phyloP scores from a whole-genome alignment of 352 stramenopile genomes.

The Phytophthora macrochlamydospora region DNA sequence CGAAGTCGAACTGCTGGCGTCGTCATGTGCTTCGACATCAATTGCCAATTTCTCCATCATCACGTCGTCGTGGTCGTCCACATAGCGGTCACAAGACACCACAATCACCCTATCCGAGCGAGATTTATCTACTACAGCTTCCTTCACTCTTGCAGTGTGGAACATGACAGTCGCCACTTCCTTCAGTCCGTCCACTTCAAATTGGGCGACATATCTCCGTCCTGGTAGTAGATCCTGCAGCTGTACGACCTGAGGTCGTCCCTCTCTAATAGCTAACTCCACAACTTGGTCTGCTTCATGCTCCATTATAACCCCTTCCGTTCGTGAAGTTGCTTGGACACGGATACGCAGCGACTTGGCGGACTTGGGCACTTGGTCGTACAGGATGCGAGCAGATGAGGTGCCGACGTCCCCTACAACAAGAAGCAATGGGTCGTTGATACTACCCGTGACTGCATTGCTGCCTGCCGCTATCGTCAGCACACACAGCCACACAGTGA shows the following conservation, averaged over 20 bases:
- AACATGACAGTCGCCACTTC: conserved; percentile 39
- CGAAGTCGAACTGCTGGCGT: conserved; percentile 16
- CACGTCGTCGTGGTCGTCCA: conserved; percentile 60
- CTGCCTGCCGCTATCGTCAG: background rate
- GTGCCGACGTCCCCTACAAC: conserved; percentile 57
- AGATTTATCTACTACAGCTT: background rate
- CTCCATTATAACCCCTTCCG: conserved; percentile 3
- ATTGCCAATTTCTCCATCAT: conserved; percentile 43
- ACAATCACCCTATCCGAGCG: conserved; percentile 40
- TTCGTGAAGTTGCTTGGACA: conserved; percentile 14
- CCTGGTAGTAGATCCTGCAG: conserved; percentile 42
- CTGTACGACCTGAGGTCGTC: conserved; percentile 33
- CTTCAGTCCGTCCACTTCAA: conserved; percentile 21
- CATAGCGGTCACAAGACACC: conserved; percentile 65
- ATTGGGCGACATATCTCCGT: conserved; percentile 43
- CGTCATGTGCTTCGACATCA: conserved; percentile 47
- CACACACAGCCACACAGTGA: conserved; percentile 8
- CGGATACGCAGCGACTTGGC: conserved; percentile 19
- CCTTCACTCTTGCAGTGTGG: conserved; percentile 19
- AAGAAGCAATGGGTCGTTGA: conserved; percentile 42
- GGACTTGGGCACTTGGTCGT: conserved; percentile 31
- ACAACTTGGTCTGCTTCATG: conserved; percentile 1
- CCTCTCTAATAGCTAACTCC: background rate
- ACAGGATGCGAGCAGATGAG: conserved; percentile 52
- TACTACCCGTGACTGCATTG: conserved; percentile 4